These are phyloP conservation scores for Ilex asprella DNA, from an alignment of 257 asterid genomes.

Conservation along the genomic window DNA sequence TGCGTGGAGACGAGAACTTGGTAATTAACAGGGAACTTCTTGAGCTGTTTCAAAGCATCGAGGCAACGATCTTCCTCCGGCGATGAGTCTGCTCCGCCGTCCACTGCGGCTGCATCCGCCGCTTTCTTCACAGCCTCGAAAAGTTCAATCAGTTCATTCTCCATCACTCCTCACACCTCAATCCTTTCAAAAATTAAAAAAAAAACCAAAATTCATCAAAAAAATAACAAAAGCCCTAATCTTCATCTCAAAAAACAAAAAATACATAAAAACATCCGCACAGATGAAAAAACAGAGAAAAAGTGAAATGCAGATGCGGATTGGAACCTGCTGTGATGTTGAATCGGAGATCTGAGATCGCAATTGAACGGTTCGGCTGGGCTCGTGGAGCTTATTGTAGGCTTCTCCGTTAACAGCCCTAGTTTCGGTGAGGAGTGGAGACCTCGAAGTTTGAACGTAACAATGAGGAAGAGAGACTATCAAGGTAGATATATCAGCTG, in stretches of 20 bases:
- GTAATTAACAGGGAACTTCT: conserved; percentile 76
- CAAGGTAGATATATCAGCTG: too few species aligned
- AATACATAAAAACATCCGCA: neutral
- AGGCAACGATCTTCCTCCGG: conserved; percentile 52
- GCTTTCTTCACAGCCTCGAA: conserved; percentile 77
- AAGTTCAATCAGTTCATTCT: conserved; percentile 74
- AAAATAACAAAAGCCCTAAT: neutral
- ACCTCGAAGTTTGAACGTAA: too few species aligned
- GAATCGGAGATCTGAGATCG: neutral
- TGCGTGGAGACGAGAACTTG: conserved; percentile 82
- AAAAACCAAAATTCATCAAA: neutral
- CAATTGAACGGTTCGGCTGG: too few species aligned
- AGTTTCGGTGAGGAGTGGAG: too few species aligned
- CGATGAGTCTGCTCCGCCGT: conserved; percentile 34
- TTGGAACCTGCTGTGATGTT: neutral
- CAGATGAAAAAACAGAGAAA: neutral
- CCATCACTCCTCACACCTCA: conserved; percentile 40
- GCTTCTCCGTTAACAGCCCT: too few species aligned
- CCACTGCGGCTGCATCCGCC: conserved; percentile 46
- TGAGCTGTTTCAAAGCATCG: conserved; percentile 59
- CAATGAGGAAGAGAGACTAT: too few species aligned
- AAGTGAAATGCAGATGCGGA: neutral
- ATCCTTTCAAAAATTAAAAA: conserved; percentile 8
- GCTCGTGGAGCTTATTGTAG: too few species aligned
- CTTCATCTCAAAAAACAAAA: neutral